Base-by-base conservation (phyloP, 2,329 filamentous ascomycete genomes). In the Cadophora sp. region DNA sequence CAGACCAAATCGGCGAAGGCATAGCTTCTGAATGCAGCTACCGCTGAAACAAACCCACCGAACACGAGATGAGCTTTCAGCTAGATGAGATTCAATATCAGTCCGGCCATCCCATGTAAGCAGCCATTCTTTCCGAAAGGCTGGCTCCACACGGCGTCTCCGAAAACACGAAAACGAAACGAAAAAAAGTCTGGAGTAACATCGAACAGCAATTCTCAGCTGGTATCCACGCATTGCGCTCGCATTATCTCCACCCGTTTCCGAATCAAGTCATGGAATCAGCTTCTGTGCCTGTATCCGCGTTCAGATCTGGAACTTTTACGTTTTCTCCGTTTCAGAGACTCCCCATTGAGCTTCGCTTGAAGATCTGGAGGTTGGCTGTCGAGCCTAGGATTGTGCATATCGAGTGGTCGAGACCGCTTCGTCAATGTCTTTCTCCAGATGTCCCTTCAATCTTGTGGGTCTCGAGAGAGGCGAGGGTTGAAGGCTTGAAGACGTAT, bases 291-390 rank as follows among this genome's bases (percentile, higher is more conserved):
- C 5, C 22, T 27, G 24, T 13, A 39, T 39, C 36, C 11, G 11
- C 36, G 11, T 39, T 8, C 11, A 39, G 24, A 56, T n/a, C 33
- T 36, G 55, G 18, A 7, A 27, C 22, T 55, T 24, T 27, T 5
- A 56, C 45, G 20, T 64, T 66, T 16, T 4, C 30, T 18, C 47
- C 47, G 1, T 63, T 66, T 47, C 53, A 47, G 3, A 41, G 36
- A 48, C 59, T 66, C n/a, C 59, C 59, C 24, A 13, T 47, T 3
- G 65, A 66, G 30, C 60, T 66, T 16, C 53, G 65, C 7, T 20
- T 66, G n/a, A 66, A 60, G 33, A 59, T 63, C n/a, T 66, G 59
- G 59, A 30, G 14, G 4, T 48, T 27, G 8, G n/a, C 65, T 16
- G 62, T 66, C 13, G 47, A 59, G 8, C 11, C 60, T 33, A 61